Base-by-base conservation (phyloP, 179 eudicot species). In the Heliamphora pulchella region DNA sequence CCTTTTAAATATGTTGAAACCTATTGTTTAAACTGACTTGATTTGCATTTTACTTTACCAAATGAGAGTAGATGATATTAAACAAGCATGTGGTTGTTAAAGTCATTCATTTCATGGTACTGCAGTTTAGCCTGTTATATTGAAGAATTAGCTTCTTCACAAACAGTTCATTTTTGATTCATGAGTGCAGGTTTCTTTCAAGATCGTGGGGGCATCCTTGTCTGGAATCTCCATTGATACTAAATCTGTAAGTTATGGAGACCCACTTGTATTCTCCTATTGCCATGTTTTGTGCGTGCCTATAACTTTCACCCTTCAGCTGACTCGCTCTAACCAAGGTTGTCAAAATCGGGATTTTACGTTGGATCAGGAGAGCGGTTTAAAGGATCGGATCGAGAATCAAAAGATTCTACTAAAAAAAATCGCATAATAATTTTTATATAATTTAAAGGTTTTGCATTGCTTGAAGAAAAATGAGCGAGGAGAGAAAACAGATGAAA, bases 171-270 rank as follows among this genome's bases (percentile, higher is more conserved):
- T 47, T n/a, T 76, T 81, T 64, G 54, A 51, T 58, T 71, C 83
- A 53, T 87, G 71, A 59, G 20, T 85, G 69, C 89, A 96, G 99
- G 99, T 92, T 11, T 94, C 99, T 78, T 91, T 96, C 94, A 96
- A 96, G 91, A 87, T 96, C 57, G 88, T 84, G 76, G 99, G 99
- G 70, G 87, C 90, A 82, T 91, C 98, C 68, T 83, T 89, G 67
- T 91, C 98, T 76, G 98, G 99, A 83, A 91, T 93, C 90, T 89
- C 93, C 18, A 86, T 96, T 64, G 93, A 96, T 86, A 85, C 91
- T 15, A 96, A 92, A 90, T 88, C 94, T 81, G 98, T 94, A 88
- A 91, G 98, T 85, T 83, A 55, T 53, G 43, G 76, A 5, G 0
- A 41, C 22, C 70, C 15, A 47, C 72, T 78, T 57, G 67, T 72